A percentile compares a stretch with the other conserved stretches of the same genome.
Conservation (phyloP, 495 filamentous ascomycete genomes). For the Neurospora africana region DNA sequence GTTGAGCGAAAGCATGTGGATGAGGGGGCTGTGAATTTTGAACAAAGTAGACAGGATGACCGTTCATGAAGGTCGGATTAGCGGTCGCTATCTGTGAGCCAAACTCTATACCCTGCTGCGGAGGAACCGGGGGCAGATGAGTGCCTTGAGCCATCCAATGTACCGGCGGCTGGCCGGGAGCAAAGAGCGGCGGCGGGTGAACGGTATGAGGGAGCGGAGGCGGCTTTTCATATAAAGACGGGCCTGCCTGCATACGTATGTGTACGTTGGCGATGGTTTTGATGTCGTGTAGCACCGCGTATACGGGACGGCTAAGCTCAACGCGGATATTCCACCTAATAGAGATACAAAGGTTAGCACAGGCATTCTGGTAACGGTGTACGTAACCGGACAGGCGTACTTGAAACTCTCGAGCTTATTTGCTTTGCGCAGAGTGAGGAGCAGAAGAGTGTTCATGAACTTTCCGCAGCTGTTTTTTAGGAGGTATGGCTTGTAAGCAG, state of each 20-base stretch:
- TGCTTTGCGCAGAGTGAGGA: constrained; percentile 44
- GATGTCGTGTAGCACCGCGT: constrained; percentile 42
- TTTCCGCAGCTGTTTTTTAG: constrained; percentile 44
- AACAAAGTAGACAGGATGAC: background rate
- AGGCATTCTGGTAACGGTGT: background rate
- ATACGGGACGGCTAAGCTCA: constrained; percentile 49
- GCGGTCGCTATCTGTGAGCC: background rate
- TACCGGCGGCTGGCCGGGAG: background rate
- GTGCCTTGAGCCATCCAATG: background rate
- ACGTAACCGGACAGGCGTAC: constrained; percentile 19
- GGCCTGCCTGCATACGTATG: constrained; percentile 44
- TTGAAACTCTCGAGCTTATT: constrained; percentile 44
- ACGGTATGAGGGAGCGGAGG: constrained; percentile 26
- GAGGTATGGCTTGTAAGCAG: constrained; percentile 35
- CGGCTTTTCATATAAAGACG: constrained; percentile 36
- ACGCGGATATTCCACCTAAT: constrained; percentile 51
- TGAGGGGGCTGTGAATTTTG: constrained; percentile 2
- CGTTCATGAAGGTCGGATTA: background rate
- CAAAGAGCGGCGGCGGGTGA: background rate
- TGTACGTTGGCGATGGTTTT: constrained; percentile 43
- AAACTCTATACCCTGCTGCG: background rate
- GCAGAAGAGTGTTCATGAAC: constrained; percentile 49
- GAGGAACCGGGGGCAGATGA: background rate
- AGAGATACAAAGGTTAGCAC: constrained; percentile 5
- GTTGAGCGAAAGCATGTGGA: background rate